A percentile compares a stretch with the other conserved stretches of the same genome.
Conservation (phyloP, 345 rosid species). For the Toxicodendron radicans region DNA sequence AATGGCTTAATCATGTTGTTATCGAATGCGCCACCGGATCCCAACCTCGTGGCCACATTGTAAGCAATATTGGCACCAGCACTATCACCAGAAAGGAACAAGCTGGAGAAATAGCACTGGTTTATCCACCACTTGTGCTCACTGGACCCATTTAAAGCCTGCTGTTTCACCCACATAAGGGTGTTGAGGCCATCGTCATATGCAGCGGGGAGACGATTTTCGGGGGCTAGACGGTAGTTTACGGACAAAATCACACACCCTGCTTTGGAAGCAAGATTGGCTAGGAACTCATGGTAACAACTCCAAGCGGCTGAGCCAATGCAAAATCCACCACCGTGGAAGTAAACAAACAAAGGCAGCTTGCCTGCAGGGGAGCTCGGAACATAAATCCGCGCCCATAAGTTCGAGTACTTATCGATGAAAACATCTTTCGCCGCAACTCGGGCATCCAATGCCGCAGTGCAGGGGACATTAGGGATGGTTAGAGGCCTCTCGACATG, state of each 20-base stretch:
- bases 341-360: slow-evolving; percentile 63
- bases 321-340: slow-evolving; percentile 77
- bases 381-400: slow-evolving; percentile 54
- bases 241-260: slow-evolving; percentile 50
- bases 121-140: slow-evolving; percentile 51
- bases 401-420: slow-evolving; percentile 42
- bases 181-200: slow-evolving; percentile 62
- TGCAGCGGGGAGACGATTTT: slow-evolving; percentile 63
- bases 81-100: slow-evolving; percentile 71
- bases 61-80: slow-evolving; percentile 73
- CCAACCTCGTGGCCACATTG: slow-evolving; percentile 41
- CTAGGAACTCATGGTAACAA: slow-evolving; percentile 61
- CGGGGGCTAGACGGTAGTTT: slow-evolving; percentile 64
- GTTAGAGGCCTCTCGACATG: slow-evolving; percentile 57
- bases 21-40: slow-evolving; percentile 16
- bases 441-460: slow-evolving; percentile 29
- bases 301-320: slow-evolving; percentile 71
- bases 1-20: slow-evolving; percentile 16
- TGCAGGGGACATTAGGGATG: slow-evolving; percentile 50
- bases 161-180: slow-evolving; percentile 57
- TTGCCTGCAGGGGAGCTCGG: slow-evolving; percentile 35
- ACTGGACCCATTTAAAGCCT: slow-evolving; percentile 25
- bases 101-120: slow-evolving; percentile 42
- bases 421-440: slow-evolving; percentile 45
- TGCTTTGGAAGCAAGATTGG: slow-evolving; percentile 44